These are phyloP conservation scores for Huntiella moniliformis DNA, from an alignment of 2,329 filamentous ascomycete genomes.

Conservation along the genomic window DNA sequence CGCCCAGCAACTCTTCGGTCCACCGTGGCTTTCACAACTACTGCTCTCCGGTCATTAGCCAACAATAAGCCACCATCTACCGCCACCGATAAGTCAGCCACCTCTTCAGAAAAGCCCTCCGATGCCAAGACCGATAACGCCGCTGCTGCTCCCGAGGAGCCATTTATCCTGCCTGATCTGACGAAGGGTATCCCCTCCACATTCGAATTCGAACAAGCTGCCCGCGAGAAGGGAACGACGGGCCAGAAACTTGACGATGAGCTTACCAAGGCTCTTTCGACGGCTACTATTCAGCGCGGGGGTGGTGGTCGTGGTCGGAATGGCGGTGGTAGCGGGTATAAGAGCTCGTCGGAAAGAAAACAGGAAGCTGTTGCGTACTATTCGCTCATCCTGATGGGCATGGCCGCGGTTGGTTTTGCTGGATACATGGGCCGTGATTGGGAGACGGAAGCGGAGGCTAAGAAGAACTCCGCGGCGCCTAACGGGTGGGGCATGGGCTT, in stretches of 20 bases:
- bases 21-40: not conserved
- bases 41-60: not conserved
- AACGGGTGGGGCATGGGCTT: slow-evolving; percentile 58
- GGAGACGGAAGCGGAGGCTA: slow-evolving; percentile 61
- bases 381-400: slow-evolving; percentile 44
- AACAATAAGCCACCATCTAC: not conserved
- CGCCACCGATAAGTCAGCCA: not conserved
- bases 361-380: slow-evolving; percentile 59
- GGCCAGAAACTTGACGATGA: slow-evolving; percentile 19
- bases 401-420: slow-evolving; percentile 36
- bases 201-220: slow-evolving; percentile 52
- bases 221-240: slow-evolving; percentile 6
- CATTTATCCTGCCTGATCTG: slow-evolving; percentile 65
- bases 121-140: not conserved
- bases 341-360: slow-evolving; percentile 76
- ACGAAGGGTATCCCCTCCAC: slow-evolving; percentile 92
- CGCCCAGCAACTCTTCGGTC: slow-evolving; percentile 12
- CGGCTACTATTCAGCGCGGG: slow-evolving; percentile 18
- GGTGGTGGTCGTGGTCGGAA: slow-evolving; percentile 30
- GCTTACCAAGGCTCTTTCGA: slow-evolving; percentile 14
- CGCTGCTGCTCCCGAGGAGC: slow-evolving; percentile 18
- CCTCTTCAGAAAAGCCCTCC: not conserved
- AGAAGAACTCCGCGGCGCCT: slow-evolving; percentile 42
- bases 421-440: slow-evolving; percentile 76
- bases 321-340: slow-evolving; percentile 58